phyloP scores from a whole-genome alignment of 805 yeast species.

The Wilhelminamyces savonicus region DNA sequence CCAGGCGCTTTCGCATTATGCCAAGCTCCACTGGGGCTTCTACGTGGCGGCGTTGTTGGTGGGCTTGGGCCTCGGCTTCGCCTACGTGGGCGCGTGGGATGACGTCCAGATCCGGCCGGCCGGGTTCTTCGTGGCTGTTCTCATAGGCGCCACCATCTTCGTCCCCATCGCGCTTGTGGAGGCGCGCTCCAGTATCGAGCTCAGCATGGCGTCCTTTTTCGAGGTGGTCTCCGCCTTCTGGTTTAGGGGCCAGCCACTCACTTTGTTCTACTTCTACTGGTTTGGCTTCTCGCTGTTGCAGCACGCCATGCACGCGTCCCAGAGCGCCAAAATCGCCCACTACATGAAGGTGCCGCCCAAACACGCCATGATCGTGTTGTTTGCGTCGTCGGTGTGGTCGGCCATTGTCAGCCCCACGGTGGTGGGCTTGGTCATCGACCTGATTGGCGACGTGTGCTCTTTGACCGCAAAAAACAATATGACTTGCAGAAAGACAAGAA shows the following conservation, averaged over 20 bases:
- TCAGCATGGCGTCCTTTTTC: constrained; percentile 5
- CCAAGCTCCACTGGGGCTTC: constrained; percentile 3
- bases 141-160: constrained; percentile 4
- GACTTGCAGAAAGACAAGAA: constrained; percentile 5
- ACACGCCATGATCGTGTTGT: constrained; percentile 3
- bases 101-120: constrained; percentile 3
- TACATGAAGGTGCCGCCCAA: constrained; percentile 9
- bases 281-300: constrained; percentile 6
- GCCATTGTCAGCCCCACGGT: constrained; percentile 5
- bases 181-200: constrained; percentile 2
- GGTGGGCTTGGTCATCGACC: constrained; percentile 2
- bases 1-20: constrained; percentile 3
- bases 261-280: constrained; percentile 4
- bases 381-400: constrained; percentile 5
- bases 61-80: constrained; percentile 7
- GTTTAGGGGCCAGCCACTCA: constrained; percentile 6
- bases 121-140: constrained; percentile 7
- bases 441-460: constrained; percentile 5
- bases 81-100: constrained; percentile 5
- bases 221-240: constrained; percentile 8
- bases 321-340: constrained; percentile 8
- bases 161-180: constrained; percentile 7
- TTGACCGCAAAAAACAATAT: constrained; percentile 6
- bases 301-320: constrained; percentile 6
- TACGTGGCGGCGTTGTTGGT: constrained; percentile 1